Evolutionary conservation across 108 stramenopile genomes (phyloP), one percentile per base, ranked within the genome.

Genomic region (Chaetoceros muelleri): DNA sequence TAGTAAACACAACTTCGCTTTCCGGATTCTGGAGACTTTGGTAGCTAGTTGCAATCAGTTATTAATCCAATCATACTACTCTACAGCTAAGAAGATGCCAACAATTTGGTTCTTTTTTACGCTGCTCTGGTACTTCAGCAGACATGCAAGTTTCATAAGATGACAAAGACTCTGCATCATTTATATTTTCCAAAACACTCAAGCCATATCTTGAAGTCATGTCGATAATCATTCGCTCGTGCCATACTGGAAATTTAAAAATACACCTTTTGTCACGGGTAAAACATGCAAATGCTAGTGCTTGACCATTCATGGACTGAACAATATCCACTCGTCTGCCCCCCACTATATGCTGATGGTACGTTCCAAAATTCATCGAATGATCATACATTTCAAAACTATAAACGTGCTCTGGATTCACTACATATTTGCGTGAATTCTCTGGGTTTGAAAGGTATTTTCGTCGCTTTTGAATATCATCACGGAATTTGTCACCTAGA

Each of bases 371-470:
- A 46, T 62, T 29, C n/a, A 66, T 59, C 3, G 58, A 30, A 59
- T 66, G 25, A 24, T 66, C 58, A 3, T 52, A 66, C 24, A 44
- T 2, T 17, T 66, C 49, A 44, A 59, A 31, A 24, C 56, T 66
- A 31, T 66, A 66, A 16, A 66, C 58, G 2, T 66, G 27, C 24
- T 66, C 58, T 0, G 49, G 20, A 19, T 60, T 28, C 8, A 45
- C 17, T 20, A 7, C 24, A 28, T 59, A 66, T 24, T 66, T 60
- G 20, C 48, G 17, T 40, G 65, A 24, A 25, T 52, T 52, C 13
- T 66, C 58, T 16, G 61, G 61, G n/a, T 62, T 62, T 3, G 65
- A 51, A 5, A 66, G 30, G 21, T 52, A 52, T 18, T 31, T 66
- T 21, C 44, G 29, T 10, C 65, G 57, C 24, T 53, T 62, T 48